phyloP scores from a whole-genome alignment of 2,329 filamentous ascomycete genomes.

The Chaetomium strumarium region DNA sequence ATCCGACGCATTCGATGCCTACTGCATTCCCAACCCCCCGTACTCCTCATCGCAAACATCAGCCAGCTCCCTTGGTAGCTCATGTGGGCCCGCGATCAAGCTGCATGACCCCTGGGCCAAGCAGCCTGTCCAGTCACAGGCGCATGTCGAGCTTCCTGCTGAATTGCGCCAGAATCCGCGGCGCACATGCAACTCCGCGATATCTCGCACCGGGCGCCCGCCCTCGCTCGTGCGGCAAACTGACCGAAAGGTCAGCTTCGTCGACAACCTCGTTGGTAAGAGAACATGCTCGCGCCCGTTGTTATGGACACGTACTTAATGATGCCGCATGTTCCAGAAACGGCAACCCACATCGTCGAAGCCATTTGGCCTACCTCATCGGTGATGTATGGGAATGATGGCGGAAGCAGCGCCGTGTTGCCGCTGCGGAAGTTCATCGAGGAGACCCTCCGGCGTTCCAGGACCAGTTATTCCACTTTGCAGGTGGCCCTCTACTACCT shows the following conservation, averaged over 20 bases:
- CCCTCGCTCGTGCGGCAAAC: constrained; percentile 77
- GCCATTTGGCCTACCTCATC: constrained; percentile 94
- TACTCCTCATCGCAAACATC: constrained; percentile 31
- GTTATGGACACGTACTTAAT: constrained; percentile 31
- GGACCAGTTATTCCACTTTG: constrained; percentile 94
- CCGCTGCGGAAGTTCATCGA: constrained; percentile 95
- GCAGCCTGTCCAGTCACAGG: constrained; percentile 22
- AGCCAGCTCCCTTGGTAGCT: constrained; percentile 27
- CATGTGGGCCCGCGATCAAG: constrained; percentile 25
- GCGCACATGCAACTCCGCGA: constrained; percentile 49
- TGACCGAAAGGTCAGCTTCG: constrained; percentile 90
- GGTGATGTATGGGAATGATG: constrained; percentile 66
- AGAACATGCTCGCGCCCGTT: constrained; percentile 17
- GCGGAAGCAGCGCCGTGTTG: constrained; percentile 69
- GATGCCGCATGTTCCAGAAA: constrained; percentile 58
- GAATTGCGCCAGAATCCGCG: constrained; percentile 62
- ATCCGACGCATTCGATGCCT: constrained; percentile 37
- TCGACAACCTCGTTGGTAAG: constrained; percentile 97
- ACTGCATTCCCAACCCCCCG: constrained; percentile 29
- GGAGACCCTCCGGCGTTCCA: constrained; percentile 88
- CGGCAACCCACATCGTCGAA: constrained; percentile 93
- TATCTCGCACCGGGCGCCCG: constrained; percentile 55
- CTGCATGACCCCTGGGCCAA: constrained; percentile 30
- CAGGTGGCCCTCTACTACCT: constrained; percentile 97
- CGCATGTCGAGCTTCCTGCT: constrained; percentile 44